Conservation (phyloP, 2,329 filamentous ascomycete genomes). For the Ophioceras dolichostomum region DNA sequence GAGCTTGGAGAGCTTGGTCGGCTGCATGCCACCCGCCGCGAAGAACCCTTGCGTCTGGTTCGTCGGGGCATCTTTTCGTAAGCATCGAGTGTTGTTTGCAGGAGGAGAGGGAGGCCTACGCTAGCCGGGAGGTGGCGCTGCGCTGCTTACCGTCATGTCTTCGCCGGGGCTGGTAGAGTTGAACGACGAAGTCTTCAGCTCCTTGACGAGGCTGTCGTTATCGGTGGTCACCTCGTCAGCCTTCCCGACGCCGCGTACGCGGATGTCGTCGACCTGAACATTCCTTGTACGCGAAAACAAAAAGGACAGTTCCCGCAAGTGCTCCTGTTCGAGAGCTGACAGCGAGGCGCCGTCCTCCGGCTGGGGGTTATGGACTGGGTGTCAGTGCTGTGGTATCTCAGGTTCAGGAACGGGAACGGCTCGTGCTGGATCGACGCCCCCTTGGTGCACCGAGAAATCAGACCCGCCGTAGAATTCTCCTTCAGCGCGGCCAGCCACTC, state of each 20-base stretch:
- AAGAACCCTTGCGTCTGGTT: not conserved
- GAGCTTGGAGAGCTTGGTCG: conserved; percentile 35
- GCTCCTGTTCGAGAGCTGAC: conserved; percentile 79
- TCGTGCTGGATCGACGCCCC: conserved; percentile 69
- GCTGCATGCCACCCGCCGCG: not conserved
- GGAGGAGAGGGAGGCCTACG: no score
- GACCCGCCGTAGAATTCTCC: conserved; percentile 51
- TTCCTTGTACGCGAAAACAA: conserved; percentile 65
- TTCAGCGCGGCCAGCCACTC: conserved; percentile 69
- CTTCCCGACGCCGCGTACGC: conserved; percentile 73
- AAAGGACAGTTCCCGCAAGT: conserved; percentile 89
- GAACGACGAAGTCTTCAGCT: not conserved
- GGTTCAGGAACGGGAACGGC: conserved; percentile 90
- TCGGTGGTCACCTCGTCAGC: not conserved
- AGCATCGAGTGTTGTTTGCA: no score
- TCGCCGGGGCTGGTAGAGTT: no score
- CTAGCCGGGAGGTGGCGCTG: no score
- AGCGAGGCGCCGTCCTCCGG: conserved; percentile 64
- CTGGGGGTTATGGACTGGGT: conserved; percentile 78
- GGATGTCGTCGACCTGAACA: conserved; percentile 82
- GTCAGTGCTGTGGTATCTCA: conserved; percentile 84
- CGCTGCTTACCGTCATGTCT: no score
- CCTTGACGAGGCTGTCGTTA: not conserved
- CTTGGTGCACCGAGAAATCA: conserved; percentile 69
- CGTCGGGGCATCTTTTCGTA: no score